Conservation (phyloP, 768 basidiomycete species). For the Russula emetica region DNA sequence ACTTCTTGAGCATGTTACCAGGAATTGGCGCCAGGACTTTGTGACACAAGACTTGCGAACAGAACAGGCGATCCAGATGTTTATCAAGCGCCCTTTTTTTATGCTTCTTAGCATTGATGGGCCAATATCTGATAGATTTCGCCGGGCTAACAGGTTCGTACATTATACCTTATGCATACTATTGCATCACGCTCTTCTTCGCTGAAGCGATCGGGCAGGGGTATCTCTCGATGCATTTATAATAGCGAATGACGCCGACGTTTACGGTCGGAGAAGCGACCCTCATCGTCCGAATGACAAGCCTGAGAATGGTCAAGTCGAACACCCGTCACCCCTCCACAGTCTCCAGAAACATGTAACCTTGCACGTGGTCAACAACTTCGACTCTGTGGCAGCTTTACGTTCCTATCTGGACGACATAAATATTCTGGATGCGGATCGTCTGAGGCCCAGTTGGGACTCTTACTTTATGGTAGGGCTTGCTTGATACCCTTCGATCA, state of each 20-base stretch:
- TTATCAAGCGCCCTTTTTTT: constrained; percentile 86
- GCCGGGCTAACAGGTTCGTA: constrained; percentile 48
- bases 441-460: constrained; percentile 89
- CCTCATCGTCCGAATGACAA: neutral
- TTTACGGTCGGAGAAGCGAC: constrained; percentile 47
- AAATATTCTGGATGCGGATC: constrained; percentile 65
- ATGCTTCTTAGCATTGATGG: constrained; percentile 81
- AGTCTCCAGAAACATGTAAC: constrained; percentile 48
- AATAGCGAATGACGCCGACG: constrained; percentile 58
- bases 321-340: constrained; percentile 25
- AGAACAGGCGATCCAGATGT: constrained; percentile 54
- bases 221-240: constrained; percentile 70
- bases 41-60: constrained; percentile 73
- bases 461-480: constrained; percentile 87
- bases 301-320: neutral
- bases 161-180: neutral
- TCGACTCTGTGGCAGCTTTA: constrained; percentile 49
- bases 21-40: constrained; percentile 72
- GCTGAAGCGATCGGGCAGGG: constrained; percentile 21
- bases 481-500: neutral
- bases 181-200: constrained; percentile 19
- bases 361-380: constrained; percentile 63
- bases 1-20: constrained; percentile 72
- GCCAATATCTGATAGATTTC: constrained; percentile 65
- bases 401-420: constrained; percentile 61